Evolutionary conservation across 257 asterid species (phyloP).

Genomic region (Solanum dulcamara): DNA sequence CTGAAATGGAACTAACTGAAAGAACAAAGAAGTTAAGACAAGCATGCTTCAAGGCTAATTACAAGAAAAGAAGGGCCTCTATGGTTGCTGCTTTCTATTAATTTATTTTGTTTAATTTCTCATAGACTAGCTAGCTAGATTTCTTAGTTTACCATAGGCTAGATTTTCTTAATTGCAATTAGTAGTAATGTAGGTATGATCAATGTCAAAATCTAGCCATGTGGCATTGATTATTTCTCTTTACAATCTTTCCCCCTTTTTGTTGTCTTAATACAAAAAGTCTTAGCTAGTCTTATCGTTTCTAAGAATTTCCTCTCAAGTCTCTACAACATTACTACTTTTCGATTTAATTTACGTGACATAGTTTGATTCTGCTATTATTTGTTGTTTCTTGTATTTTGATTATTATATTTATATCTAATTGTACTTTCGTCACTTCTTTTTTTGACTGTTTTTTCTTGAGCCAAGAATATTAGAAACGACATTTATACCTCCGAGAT

Average conservation of each 20-base stretch:
- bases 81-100: neutral
- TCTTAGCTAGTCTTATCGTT: neutral
- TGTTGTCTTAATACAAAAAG: neutral
- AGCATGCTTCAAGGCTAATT: constrained; percentile 90
- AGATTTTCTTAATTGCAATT: neutral
- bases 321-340: too few relatives aligned
- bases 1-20: constrained; percentile 72
- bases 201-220: neutral
- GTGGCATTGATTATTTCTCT: neutral
- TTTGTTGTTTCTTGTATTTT: too few relatives aligned
- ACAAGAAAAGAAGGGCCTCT: constrained; percentile 66
- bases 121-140: neutral
- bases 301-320: neutral
- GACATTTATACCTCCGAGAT: too few relatives aligned
- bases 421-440: too few relatives aligned
- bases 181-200: neutral
- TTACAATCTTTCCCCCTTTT: neutral
- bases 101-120: neutral
- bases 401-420: too few relatives aligned
- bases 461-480: neutral
- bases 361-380: neutral
- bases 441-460: too few relatives aligned
- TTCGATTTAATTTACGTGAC: too few relatives aligned
- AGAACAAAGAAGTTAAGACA: constrained; percentile 74
- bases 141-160: neutral